A percentile compares a stretch with the other conserved stretches of the same genome.
Evolutionary conservation across 2,329 filamentous ascomycete species (phyloP).

Genomic region (Colletotrichum simmondsii): DNA sequence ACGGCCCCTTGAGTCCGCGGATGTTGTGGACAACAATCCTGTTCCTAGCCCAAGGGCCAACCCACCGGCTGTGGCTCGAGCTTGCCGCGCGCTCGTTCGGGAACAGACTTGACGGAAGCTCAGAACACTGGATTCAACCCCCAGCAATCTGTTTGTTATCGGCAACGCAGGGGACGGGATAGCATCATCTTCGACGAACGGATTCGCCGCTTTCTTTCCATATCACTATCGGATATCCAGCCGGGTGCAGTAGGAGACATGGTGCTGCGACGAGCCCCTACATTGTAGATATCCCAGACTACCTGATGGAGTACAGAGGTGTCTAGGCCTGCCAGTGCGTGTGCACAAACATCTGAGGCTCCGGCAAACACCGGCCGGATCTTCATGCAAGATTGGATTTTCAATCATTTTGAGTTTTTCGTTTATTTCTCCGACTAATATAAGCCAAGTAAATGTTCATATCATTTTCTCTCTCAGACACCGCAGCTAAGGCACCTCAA

Average conservation of each 20-base stretch:
- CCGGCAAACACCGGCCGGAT: conserved; percentile 19
- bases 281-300: neutral
- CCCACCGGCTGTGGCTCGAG: neutral
- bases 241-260: neutral
- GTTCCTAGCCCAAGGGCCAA: neutral
- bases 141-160: neutral
- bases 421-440: neutral
- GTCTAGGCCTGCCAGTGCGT: neutral
- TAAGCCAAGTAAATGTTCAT: neutral
- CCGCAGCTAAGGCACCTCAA: neutral
- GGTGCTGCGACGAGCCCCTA: neutral
- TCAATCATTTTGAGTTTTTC: neutral
- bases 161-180: neutral
- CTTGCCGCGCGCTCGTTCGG: conserved; percentile 1
- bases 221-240: neutral
- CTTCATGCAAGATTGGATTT: neutral
- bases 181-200: neutral
- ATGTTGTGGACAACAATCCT: neutral
- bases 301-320: no score
- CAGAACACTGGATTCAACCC: no score
- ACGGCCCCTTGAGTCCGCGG: neutral
- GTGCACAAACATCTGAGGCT: neutral
- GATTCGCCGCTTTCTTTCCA: neutral
- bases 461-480: neutral
- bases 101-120: neutral